These are phyloP conservation scores for Fraxinus sp. DNA, from an alignment of 305 asterid genomes.

Conservation along the genomic window DNA sequence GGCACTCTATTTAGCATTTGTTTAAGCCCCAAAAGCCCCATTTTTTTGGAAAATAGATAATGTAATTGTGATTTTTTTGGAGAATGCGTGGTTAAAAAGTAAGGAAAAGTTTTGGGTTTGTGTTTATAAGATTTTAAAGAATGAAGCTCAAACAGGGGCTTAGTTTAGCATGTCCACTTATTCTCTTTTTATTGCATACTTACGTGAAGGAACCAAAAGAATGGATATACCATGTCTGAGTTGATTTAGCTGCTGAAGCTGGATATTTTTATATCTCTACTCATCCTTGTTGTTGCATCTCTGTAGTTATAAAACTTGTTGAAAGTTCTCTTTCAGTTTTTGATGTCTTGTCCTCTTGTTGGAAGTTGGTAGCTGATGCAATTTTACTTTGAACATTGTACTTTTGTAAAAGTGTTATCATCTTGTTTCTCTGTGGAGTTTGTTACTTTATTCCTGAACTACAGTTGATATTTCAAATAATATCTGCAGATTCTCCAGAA, in stretches of 20 bases:
- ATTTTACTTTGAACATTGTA: slow-evolving; percentile 11
- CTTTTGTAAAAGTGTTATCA: slow-evolving; percentile 5
- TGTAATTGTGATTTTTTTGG: not conserved
- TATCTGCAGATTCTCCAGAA: slow-evolving; percentile 69
- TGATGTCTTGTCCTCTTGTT: not conserved
- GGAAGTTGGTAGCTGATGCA: slow-evolving; percentile 9
- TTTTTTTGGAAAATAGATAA: not conserved
- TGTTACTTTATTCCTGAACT: slow-evolving; percentile 8
- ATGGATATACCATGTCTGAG: slow-evolving; percentile 2
- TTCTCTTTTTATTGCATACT: slow-evolving; percentile 14
- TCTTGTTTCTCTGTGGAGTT: slow-evolving; percentile 16
- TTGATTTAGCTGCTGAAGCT: slow-evolving; percentile 4
- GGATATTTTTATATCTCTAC: not conserved
- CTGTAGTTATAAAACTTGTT: slow-evolving; percentile 3
- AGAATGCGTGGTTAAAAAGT: not conserved
- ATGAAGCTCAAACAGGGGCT: not conserved
- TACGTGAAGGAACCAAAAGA: not conserved
- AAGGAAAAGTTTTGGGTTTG: not conserved
- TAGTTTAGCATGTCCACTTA: not conserved
- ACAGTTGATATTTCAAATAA: slow-evolving; percentile 1
- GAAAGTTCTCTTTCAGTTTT: not conserved
- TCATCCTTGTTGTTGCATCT: slow-evolving; percentile 13
- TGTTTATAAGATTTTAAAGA: not conserved
- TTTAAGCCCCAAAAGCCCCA: not conserved
- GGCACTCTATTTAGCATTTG: not conserved